phyloP scores from a whole-genome alignment of 371 early-diverging fungal genomes.

The Rhizopus sp. region DNA sequence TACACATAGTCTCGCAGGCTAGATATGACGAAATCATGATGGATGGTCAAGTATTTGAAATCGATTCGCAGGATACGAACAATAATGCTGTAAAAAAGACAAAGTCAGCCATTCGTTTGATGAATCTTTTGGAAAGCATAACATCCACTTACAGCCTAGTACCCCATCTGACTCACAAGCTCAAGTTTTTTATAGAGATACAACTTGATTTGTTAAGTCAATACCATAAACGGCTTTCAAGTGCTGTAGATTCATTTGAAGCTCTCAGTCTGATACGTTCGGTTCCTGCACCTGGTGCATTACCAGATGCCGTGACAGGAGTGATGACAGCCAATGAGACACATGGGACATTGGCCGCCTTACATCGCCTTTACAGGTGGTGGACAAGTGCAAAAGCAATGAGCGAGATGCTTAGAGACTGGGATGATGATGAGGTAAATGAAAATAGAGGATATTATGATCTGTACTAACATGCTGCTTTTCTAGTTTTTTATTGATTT shows the following conservation, averaged over 20 bases:
- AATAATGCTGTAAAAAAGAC: conserved; percentile 25
- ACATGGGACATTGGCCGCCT: conserved; percentile 40
- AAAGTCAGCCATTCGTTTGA: conserved; percentile 59
- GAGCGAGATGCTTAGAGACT: conserved; percentile 43
- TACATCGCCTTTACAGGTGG: conserved; percentile 53
- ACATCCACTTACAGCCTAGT: conserved; percentile 55
- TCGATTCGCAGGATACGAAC: conserved; percentile 41
- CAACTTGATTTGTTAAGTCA: conserved; percentile 51
- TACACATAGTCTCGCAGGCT: conserved; percentile 51
- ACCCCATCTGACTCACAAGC: conserved; percentile 33
- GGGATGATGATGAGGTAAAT: conserved; percentile 61
- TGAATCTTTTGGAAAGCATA: conserved; percentile 61
- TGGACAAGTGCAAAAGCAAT: conserved; percentile 52
- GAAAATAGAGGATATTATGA: background rate
- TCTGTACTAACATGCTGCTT: background rate
- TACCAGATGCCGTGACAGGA: conserved; percentile 55
- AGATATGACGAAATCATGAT: conserved; percentile 65
- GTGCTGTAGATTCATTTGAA: conserved; percentile 57
- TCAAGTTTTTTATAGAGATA: conserved; percentile 55
- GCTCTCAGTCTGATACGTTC: conserved; percentile 47
- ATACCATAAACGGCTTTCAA: conserved; percentile 50
- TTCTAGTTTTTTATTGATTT: conserved; percentile 60
- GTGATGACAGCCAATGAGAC: conserved; percentile 41
- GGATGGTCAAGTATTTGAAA: conserved; percentile 64
- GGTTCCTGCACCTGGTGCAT: conserved; percentile 52